phyloP scores from a whole-genome alignment of 768 basidiomycete genomes.

The Pleurotus tuoliensis region DNA sequence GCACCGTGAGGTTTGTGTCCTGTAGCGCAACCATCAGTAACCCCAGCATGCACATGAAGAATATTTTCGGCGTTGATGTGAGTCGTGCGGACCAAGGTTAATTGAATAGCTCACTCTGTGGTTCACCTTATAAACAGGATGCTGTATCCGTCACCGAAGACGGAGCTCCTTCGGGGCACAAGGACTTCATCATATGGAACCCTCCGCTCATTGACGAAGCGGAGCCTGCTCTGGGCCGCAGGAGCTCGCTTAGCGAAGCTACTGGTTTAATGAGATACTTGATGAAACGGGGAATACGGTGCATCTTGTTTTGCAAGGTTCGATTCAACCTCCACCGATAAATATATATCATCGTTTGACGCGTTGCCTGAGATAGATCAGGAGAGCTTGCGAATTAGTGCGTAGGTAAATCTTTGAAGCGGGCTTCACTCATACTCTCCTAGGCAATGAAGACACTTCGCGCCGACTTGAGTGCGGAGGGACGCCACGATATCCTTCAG shows the following conservation, averaged over 20 bases:
- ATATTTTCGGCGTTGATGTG: constrained; percentile 64
- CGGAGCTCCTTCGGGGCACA: constrained; percentile 77
- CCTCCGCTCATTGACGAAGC: constrained; percentile 53
- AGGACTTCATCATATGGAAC: constrained; percentile 81
- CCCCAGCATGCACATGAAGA: constrained; percentile 70
- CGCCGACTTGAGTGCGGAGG: constrained; percentile 66
- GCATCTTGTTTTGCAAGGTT: constrained; percentile 89
- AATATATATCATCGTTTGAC: no score
- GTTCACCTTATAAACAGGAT: constrained; percentile 28
- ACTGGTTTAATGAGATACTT: constrained; percentile 70
- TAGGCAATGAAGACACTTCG: constrained; percentile 80
- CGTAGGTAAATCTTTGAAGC: no score
- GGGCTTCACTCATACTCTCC: neutral
- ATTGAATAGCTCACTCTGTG: neutral
- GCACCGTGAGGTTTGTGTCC: constrained; percentile 61
- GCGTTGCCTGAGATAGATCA: constrained; percentile 41
- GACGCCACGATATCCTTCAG: constrained; percentile 70
- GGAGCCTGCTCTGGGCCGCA: constrained; percentile 50
- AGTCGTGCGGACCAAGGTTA: neutral
- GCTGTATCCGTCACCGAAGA: constrained; percentile 72
- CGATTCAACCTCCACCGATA: neutral
- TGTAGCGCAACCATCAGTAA: constrained; percentile 87
- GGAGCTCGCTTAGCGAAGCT: constrained; percentile 64
- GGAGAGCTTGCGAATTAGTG: constrained; percentile 80
- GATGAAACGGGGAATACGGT: constrained; percentile 76